Evolutionary conservation across 352 stramenopile species (phyloP).

Genomic region (Phytophthora sp.): DNA sequence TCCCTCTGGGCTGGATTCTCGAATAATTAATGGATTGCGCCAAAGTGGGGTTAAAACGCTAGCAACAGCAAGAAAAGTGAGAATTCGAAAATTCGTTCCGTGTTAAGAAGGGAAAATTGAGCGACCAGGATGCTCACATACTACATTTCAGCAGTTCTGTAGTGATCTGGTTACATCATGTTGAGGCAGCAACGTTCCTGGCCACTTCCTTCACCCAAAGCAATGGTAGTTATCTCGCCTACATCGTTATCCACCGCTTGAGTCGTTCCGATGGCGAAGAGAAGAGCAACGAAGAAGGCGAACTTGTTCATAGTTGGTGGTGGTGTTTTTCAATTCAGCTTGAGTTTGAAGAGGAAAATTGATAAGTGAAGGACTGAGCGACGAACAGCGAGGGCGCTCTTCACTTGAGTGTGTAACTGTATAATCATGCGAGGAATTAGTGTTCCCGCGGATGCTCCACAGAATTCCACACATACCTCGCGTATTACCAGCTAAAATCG

Average conservation of each 20-base stretch:
- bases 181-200: constrained; percentile 28
- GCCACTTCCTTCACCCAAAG: constrained; percentile 2
- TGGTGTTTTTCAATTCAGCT: not conserved
- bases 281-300: constrained; percentile 21
- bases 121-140: not conserved
- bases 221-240: not conserved
- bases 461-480: not conserved
- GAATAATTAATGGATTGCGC: too few relatives aligned
- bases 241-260: not conserved
- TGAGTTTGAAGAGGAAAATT: constrained; percentile 24
- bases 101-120: not conserved
- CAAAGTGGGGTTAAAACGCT: too few relatives aligned
- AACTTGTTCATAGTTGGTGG: constrained; percentile 32
- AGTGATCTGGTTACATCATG: not conserved
- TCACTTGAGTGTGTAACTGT: not conserved
- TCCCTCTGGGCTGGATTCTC: too few relatives aligned
- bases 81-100: too few relatives aligned
- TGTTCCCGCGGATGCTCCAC: not conserved
- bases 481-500: not conserved
- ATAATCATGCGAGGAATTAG: not conserved
- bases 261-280: constrained; percentile 14
- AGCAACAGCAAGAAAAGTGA: too few relatives aligned
- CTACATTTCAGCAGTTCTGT: not conserved
- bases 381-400: not conserved
- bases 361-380: constrained; percentile 5